Conservation (phyloP, 1,284 basidiomycete species). For the Vanrija sp. region DNA sequence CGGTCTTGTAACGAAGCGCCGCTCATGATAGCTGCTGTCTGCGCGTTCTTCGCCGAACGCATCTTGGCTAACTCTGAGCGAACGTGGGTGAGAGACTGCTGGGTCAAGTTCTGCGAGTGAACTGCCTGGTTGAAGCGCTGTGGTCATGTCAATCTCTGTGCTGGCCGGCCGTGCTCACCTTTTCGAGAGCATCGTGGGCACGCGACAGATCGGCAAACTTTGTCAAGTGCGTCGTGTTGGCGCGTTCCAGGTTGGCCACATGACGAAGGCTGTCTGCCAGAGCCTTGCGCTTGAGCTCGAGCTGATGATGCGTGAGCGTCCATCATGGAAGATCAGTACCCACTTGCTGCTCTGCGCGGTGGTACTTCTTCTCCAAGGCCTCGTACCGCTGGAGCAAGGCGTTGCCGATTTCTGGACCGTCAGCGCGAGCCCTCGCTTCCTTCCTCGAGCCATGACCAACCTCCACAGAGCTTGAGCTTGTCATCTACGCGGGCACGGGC, state of each 20-base stretch:
- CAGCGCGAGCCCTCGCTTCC: conserved; percentile 1
- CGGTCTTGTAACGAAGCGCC: conserved; percentile 45
- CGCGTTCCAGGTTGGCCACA: conserved; percentile 43
- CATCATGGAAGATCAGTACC: conserved; percentile 46
- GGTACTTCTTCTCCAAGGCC: conserved; percentile 69
- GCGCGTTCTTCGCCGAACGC: conserved; percentile 18
- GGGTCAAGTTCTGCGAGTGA: conserved; percentile 43
- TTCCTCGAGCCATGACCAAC: conserved; percentile 53
- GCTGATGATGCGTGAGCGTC: conserved; percentile 14
- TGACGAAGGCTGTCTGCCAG: conserved; percentile 36
- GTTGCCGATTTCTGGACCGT: conserved; percentile 74
- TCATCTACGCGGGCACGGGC: conserved; percentile 67
- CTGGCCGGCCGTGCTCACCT: conserved; percentile 33
- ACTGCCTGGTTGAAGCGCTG: conserved; percentile 72
- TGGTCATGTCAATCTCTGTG: neutral
- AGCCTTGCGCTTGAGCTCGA: conserved; percentile 39
- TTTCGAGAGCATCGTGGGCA: conserved; percentile 45
- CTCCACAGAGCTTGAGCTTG: conserved; percentile 72
- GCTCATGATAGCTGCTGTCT: conserved; percentile 24
- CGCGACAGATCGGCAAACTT: conserved; percentile 38
- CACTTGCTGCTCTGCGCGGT: conserved; percentile 43
- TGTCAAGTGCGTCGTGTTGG: conserved; percentile 39
- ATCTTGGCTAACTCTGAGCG: conserved; percentile 35
- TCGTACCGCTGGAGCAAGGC: conserved; percentile 82
- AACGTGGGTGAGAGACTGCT: conserved; percentile 43